These are phyloP conservation scores for Neofusicoccum sp. DNA, from an alignment of 2,329 filamentous ascomycete genomes.

Conservation along the genomic window DNA sequence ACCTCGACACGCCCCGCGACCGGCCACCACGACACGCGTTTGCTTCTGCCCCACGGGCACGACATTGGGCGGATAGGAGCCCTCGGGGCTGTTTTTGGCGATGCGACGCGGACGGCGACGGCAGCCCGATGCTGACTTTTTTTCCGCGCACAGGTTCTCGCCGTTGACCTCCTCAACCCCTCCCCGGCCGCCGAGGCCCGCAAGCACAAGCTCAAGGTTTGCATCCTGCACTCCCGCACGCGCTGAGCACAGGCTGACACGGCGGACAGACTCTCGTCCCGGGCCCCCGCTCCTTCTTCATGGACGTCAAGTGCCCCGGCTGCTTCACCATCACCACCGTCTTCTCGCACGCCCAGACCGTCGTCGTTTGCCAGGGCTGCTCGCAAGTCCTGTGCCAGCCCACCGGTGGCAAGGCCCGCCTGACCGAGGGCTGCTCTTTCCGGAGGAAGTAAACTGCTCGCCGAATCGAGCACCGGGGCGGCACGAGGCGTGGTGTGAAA, in stretches of 20 bases:
- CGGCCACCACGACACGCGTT: slow-evolving; percentile 19
- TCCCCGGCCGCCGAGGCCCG: slow-evolving; percentile 95
- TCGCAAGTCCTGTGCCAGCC: slow-evolving; percentile 99
- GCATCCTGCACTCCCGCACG: slow-evolving; percentile 29
- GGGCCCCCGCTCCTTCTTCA: slow-evolving; percentile 98
- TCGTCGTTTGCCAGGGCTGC: slow-evolving; percentile 99
- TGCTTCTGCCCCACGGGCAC: slow-evolving; percentile 15
- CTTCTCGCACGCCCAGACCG: slow-evolving; percentile 99
- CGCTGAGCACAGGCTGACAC: slow-evolving; percentile 14
- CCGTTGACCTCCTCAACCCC: slow-evolving; percentile 99
- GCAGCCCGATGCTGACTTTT: slow-evolving; percentile 24
- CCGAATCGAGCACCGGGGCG: slow-evolving; percentile 30
- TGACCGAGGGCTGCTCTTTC: slow-evolving; percentile 99
- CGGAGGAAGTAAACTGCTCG: slow-evolving; percentile 87
- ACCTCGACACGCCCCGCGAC: slow-evolving; percentile 26
- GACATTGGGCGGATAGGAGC: neutral
- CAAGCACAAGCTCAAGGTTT: slow-evolving; percentile 99
- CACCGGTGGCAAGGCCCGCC: slow-evolving; percentile 97
- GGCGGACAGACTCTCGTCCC: slow-evolving; percentile 80
- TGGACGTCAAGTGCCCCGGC: slow-evolving; percentile 99
- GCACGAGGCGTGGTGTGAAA: slow-evolving; percentile 37
- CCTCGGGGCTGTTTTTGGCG: slow-evolving; percentile 20
- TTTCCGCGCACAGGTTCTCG: slow-evolving; percentile 82
- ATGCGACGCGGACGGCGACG: slow-evolving; percentile 6
- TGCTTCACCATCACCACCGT: slow-evolving; percentile 99